Conservation (phyloP, 768 basidiomycete species). For the Lentinula lateritia region DNA sequence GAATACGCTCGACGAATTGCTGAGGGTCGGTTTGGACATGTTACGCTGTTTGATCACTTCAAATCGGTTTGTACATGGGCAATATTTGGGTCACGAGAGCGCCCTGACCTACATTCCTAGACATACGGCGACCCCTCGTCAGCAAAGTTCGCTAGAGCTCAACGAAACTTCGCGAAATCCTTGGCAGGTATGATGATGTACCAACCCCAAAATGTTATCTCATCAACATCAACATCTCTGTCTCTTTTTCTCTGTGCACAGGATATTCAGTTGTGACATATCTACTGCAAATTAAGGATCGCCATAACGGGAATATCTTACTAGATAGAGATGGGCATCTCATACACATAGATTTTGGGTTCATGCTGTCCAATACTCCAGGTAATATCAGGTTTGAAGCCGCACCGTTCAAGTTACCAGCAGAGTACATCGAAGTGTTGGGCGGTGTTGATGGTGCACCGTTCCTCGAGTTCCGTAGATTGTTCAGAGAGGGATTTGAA, state of each 20-base stretch:
- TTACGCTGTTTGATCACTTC: slow-evolving; percentile 90
- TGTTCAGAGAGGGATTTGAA: slow-evolving; percentile 93
- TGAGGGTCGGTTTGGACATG: slow-evolving; percentile 76
- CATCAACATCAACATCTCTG: neutral
- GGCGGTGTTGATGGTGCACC: slow-evolving; percentile 76
- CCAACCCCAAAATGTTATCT: neutral
- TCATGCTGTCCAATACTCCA: slow-evolving; percentile 95
- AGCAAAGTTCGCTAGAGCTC: slow-evolving; percentile 84
- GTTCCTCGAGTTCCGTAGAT: slow-evolving; percentile 76
- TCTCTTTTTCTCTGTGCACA: slow-evolving; percentile 17
- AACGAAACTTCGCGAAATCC: slow-evolving; percentile 91
- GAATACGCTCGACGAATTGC: slow-evolving; percentile 90
- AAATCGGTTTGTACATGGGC: slow-evolving; percentile 50
- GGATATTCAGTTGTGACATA: slow-evolving; percentile 97
- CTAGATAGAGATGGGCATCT: slow-evolving; percentile 93
- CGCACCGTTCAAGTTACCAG: slow-evolving; percentile 95
- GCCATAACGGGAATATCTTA: slow-evolving; percentile 98
- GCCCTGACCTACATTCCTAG: slow-evolving; percentile 27
- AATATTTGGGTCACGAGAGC: neutral
- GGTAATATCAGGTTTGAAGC: slow-evolving; percentile 98
- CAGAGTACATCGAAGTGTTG: slow-evolving; percentile 94
- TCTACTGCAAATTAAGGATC: slow-evolving; percentile 95
- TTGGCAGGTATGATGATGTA: slow-evolving; percentile 54
- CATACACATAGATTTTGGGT: slow-evolving; percentile 97
- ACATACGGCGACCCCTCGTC: slow-evolving; percentile 88